A percentile compares a stretch with the other conserved stretches of the same genome.
These are phyloP conservation scores for Avena insularis DNA, from an alignment of 176 grass and related monocot species.

Conservation along the genomic window DNA sequence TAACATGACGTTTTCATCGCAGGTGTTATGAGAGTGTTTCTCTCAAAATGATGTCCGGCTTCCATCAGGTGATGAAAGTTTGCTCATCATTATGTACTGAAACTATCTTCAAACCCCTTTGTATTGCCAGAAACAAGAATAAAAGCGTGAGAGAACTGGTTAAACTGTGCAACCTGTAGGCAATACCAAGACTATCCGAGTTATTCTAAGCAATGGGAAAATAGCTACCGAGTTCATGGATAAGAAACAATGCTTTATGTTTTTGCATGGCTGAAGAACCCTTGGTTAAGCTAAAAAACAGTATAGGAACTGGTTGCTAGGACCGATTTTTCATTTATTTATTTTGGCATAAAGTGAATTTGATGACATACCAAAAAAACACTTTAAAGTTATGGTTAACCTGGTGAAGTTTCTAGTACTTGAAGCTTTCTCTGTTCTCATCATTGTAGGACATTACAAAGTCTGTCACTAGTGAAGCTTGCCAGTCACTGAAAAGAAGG, in stretches of 20 bases:
- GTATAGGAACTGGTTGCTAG: not conserved
- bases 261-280: conserved; percentile 26
- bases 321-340: not conserved
- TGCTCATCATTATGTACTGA: conserved; percentile 39
- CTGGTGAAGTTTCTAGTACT: conserved; percentile 26
- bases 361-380: not conserved
- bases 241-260: conserved; percentile 44
- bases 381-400: conserved; percentile 15
- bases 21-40: conserved; percentile 95
- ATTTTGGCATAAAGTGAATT: conserved; percentile 6
- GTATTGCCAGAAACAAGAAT: not conserved
- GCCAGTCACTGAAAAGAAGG: conserved; percentile 84
- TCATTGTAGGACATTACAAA: conserved; percentile 86
- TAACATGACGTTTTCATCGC: conserved; percentile 32
- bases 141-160: not conserved
- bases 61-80: conserved; percentile 80
- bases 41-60: conserved; percentile 97
- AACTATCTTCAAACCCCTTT: conserved; percentile 6
- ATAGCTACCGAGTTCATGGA: conserved; percentile 18
- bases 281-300: conserved; percentile 1
- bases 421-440: conserved; percentile 39
- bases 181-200: conserved; percentile 12
- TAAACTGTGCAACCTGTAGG: not conserved
- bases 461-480: conserved; percentile 80
- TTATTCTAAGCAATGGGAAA: conserved; percentile 13